These are phyloP conservation scores for Aureobasidium sp. DNA, from an alignment of 2,329 filamentous ascomycete species.

Conservation along the genomic window DNA sequence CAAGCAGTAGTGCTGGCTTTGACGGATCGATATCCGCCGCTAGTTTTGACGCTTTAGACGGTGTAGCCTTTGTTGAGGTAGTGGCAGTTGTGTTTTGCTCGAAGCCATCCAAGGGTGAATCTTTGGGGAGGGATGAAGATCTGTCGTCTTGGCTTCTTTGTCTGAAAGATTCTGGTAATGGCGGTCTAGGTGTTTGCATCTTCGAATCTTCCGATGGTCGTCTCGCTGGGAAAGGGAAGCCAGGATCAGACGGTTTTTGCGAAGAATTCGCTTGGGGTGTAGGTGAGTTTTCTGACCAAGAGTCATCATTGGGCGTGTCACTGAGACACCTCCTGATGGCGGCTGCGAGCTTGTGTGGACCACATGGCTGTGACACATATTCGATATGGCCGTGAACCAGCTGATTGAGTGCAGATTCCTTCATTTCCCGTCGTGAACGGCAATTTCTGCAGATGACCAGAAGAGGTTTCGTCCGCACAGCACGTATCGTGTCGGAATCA, in stretches of 20 bases:
- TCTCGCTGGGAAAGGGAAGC: background rate
- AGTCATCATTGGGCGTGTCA: background rate
- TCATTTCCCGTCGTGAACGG: conserved; percentile 3
- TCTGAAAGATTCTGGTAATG: background rate
- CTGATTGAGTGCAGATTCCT: conserved; percentile 2
- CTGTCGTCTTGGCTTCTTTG: background rate
- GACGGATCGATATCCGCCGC: conserved; percentile 9
- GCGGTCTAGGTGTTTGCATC: conserved; percentile 6
- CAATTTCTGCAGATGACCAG: conserved; percentile 15
- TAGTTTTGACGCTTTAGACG: background rate
- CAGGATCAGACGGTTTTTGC: background rate
- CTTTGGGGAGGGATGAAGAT: background rate
- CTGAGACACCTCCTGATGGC: conserved; percentile 11
- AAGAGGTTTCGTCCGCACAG: conserved; percentile 6
- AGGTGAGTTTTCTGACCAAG: background rate
- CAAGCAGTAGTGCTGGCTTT: conserved; percentile 24
- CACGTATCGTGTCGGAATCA: background rate
- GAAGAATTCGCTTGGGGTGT: background rate
- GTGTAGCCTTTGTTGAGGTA: background rate
- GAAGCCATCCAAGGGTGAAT: background rate
- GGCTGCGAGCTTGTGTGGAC: conserved; percentile 9
- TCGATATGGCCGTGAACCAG: conserved; percentile 7
- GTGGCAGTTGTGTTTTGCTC: background rate
- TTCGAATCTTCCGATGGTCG: background rate
- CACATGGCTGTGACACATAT: conserved; percentile 16